Base-by-base conservation (phyloP, 768 basidiomycete genomes). In the Sarcodon sp. region DNA sequence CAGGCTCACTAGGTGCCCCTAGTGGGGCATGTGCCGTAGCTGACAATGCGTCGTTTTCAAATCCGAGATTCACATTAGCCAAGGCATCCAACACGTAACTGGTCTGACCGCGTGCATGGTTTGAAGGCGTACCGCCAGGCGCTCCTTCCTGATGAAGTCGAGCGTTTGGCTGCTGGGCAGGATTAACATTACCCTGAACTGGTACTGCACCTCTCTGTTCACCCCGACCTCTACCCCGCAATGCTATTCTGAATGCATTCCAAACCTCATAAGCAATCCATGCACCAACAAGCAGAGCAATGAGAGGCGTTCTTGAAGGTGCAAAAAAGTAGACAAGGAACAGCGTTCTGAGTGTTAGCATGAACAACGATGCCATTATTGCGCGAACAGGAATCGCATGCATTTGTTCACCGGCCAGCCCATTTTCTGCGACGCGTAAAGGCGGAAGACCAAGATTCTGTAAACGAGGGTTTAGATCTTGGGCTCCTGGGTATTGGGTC, bases 191-290 rank as follows among this genome's bases (percentile, higher is more conserved):
- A 35, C 62, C 57, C 34, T 35, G 53, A 43, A 54, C 43, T 46
- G 43, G 39, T 8, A 27, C 52, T n/a, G 59, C 56, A 11, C 52
- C 51, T 27, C 51, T 52, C 46, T 54, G 33, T 54, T 56, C 44
- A 57, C 51, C 7, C n/a, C 59, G 36, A n/a, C 61, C 16, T 64
- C 58, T 34, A 64, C 62, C 16, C 55, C 64, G 47, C 16, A 72
- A 52, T 37, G 67, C 63, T 33, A 62, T 70, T 35, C 79, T 72
- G 49, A 87, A 71, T 21, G 80, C 79, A 46, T 72, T 74, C 82
- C 82, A 85, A 33, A 82, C 77, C 61, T 87, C 85, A 59, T 83
- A 87, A 21, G 81, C 48, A 60, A 84, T 75, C 82, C 82, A 87
- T 2, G 69, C 74, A 18, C 79, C 63, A 32, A 87, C 70, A 49